A percentile compares a stretch with the other conserved stretches of the same genome.
phyloP scores from a whole-genome alignment of 306 rosid genomes.

The Quillaja saponaria region DNA sequence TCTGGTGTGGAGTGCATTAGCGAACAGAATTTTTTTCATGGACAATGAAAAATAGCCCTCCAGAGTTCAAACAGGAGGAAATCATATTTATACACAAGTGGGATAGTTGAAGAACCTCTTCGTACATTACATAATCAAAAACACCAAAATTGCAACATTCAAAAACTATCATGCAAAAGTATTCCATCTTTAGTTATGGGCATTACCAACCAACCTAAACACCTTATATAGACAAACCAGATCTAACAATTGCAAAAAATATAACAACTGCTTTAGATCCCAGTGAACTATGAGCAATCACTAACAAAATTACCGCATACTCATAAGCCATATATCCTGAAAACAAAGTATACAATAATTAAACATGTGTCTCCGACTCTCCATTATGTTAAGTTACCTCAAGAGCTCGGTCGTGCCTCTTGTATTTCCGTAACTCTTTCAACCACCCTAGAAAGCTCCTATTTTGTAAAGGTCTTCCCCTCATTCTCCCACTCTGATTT shows the following conservation, averaged over 20 bases:
- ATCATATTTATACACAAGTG: no score
- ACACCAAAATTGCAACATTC: slow-evolving; percentile 5
- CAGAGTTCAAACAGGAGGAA: no score
- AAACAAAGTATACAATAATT: not conserved
- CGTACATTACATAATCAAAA: not conserved
- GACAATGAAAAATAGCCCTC: no score
- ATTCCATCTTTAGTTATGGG: not conserved
- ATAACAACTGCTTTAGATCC: not conserved
- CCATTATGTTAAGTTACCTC: slow-evolving; percentile 60
- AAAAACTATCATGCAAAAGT: not conserved
- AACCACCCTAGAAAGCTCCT: slow-evolving; percentile 75
- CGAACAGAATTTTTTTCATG: no score
- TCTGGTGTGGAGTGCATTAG: no score
- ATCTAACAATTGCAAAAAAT: no score
- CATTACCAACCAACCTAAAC: not conserved
- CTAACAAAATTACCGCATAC: not conserved
- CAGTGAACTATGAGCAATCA: not conserved
- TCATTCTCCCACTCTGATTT: slow-evolving; percentile 87
- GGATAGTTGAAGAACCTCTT: not conserved
- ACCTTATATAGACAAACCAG: not conserved
- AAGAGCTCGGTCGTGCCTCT: slow-evolving; percentile 56
- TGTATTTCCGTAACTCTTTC: slow-evolving; percentile 82
- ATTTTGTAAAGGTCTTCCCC: slow-evolving; percentile 64
- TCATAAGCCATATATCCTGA: not conserved
- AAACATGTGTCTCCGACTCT: not conserved